phyloP scores from a whole-genome alignment of 345 rosid genomes.

The Pistacia atlantica region DNA sequence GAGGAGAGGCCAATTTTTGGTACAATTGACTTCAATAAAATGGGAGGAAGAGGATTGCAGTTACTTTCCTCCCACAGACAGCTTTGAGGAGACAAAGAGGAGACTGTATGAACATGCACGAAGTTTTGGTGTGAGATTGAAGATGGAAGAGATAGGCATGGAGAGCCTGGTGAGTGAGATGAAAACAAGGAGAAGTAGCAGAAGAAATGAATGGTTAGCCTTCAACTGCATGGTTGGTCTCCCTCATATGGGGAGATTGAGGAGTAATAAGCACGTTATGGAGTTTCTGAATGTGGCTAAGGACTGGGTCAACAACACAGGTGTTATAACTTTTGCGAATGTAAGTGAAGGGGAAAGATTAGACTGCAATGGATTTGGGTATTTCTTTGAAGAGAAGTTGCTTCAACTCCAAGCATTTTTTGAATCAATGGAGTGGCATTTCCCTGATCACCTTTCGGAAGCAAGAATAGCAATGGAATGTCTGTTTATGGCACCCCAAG shows the following conservation, averaged over 20 bases:
- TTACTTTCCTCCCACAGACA: constrained; percentile 5
- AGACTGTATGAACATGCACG: constrained; percentile 25
- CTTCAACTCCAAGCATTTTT: constrained; percentile 30
- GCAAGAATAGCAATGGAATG: constrained; percentile 50
- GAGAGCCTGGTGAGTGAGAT: constrained; percentile 27
- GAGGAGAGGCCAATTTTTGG: constrained; percentile 11
- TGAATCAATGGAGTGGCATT: constrained; percentile 37
- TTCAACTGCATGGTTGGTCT: constrained; percentile 47
- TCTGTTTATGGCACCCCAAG: constrained; percentile 37
- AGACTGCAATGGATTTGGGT: constrained; percentile 15
- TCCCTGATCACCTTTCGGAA: constrained; percentile 32
- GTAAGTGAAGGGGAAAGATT: constrained; percentile 24
- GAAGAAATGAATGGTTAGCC: constrained; percentile 33
- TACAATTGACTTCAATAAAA: constrained; percentile 32
- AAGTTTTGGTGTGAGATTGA: constrained; percentile 31
- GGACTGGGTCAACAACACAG: constrained; percentile 22
- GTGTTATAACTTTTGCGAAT: constrained; percentile 34
- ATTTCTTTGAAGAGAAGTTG: constrained; percentile 29
- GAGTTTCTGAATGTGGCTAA: constrained; percentile 34
- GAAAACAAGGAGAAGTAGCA: constrained; percentile 5
- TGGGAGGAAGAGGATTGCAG: constrained; percentile 28
- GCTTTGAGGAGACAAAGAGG: constrained; percentile 24
- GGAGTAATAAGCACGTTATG: constrained; percentile 10
- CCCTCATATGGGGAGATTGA: constrained; percentile 41
- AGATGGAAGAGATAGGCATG: constrained; percentile 31